Evolutionary conservation across 202 grass and related monocot genomes (phyloP), one percentile per base, ranked within the genome.

Genomic region (Musa balbisiana): DNA sequence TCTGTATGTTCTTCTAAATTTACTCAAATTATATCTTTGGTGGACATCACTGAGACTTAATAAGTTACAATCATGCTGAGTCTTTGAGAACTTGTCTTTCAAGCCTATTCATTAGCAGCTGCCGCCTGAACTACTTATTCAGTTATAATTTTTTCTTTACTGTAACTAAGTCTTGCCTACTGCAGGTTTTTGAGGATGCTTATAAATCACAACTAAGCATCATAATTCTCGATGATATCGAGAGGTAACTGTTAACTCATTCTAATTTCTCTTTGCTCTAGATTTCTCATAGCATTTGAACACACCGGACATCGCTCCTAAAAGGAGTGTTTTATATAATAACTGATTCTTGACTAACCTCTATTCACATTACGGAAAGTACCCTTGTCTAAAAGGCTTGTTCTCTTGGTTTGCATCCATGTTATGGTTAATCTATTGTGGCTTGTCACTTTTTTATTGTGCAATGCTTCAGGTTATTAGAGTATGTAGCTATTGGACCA

Each of bases 221-320:
- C 75, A 95, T 99, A 83, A 87, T 99, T 89, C 91, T 99, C 83
- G 95, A 99, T 78, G 95, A 95, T 67, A 95, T 99, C 19, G 95
- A 99, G 86, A 95, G 95, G 95, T 95, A 85, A 83, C 10, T 56
- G 62, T 8, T 3, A 59, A 19, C 77, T 27, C 73, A 25, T 26
- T 69, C 58, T 55, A 20, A 22, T 23, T 63, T 73, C 8, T 62
- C 50, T 10, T 55, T 20, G 3, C 53, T 62, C 82, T 83, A 60
- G 62, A 55, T 64, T 69, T 69, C 10, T 59, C n/a, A 68, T 21
- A 33, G 14, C 9, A 72, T 22, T 53, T 72, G 49, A 52, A 23
- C 33, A 55, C 0, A 27, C 51, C 20, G 67, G 10, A 20, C 17
- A 43, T 43, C 0, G 0, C 33, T 43, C 33, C 33, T 8, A 43